phyloP scores from a whole-genome alignment of 2,329 filamentous ascomycete species.

The Lasiodiplodia gonubiensis region DNA sequence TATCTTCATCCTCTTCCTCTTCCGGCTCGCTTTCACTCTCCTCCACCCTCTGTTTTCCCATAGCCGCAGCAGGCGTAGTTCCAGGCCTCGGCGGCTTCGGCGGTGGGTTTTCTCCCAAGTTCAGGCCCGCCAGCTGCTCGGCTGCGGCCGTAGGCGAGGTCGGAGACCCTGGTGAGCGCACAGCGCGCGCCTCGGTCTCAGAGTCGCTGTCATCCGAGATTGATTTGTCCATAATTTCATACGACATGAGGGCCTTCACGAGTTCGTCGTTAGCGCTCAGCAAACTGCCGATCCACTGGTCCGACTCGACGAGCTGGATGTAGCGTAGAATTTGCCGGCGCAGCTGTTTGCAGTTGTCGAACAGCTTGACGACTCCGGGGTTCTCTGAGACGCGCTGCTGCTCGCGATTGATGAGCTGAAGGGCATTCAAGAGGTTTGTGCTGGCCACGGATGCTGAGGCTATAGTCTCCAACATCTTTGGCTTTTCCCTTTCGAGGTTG shows the following conservation, averaged over 20 bases:
- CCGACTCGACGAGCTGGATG: slow-evolving; percentile 85
- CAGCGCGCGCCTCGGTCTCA: slow-evolving; percentile 55
- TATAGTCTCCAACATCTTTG: slow-evolving; percentile 84
- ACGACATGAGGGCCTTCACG: slow-evolving; percentile 91
- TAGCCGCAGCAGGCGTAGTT: slow-evolving; percentile 40
- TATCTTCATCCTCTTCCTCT: slow-evolving; percentile 71
- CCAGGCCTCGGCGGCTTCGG: slow-evolving; percentile 56
- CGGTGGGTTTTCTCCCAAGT: slow-evolving; percentile 52
- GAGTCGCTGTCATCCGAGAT: slow-evolving; percentile 75
- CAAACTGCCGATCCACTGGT: slow-evolving; percentile 89
- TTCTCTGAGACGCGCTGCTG: slow-evolving; percentile 87
- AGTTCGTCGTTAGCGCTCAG: slow-evolving; percentile 95
- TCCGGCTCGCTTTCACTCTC: slow-evolving; percentile 63
- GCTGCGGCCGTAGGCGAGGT: slow-evolving; percentile 37
- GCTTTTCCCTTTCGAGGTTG: slow-evolving; percentile 85
- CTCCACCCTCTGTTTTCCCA: slow-evolving; percentile 48
- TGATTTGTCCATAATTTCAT: slow-evolving; percentile 88
- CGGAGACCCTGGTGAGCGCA: slow-evolving; percentile 25
- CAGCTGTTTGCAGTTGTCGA: slow-evolving; percentile 85
- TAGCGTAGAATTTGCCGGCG: slow-evolving; percentile 86
- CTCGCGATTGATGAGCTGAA: slow-evolving; percentile 92
- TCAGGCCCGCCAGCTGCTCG: slow-evolving; percentile 53
- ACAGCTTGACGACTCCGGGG: slow-evolving; percentile 71
- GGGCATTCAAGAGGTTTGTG: slow-evolving; percentile 85
- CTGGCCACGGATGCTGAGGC: slow-evolving; percentile 87